These are phyloP conservation scores for Aspergillus japonicus DNA, from an alignment of 2,329 filamentous ascomycete genomes.

Conservation along the genomic window DNA sequence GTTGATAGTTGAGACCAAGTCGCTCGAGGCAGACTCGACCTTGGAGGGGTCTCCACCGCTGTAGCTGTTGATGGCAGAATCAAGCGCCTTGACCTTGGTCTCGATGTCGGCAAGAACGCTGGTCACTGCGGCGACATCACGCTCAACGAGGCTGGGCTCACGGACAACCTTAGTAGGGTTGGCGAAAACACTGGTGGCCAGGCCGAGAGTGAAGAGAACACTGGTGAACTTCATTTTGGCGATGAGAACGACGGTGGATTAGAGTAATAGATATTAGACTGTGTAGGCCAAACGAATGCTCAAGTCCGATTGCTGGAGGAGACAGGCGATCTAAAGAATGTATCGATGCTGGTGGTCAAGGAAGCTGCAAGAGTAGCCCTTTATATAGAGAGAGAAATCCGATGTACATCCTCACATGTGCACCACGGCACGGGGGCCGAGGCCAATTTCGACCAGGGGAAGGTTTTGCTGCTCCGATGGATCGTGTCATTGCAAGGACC, in stretches of 20 bases:
- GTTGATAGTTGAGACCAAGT: conserved; percentile 27
- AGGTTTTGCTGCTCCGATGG: not conserved
- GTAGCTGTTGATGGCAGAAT: conserved; percentile 26
- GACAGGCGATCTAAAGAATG: conserved; percentile 18
- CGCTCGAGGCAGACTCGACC: conserved; percentile 24
- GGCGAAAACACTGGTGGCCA: conserved; percentile 23
- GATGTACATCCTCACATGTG: conserved; percentile 15
- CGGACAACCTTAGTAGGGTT: conserved; percentile 21
- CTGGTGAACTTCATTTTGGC: conserved; percentile 26
- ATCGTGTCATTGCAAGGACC: conserved; percentile 11
- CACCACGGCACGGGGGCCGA: conserved; percentile 1
- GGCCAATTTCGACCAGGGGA: conserved; percentile 13
- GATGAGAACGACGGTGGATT: conserved; percentile 12
- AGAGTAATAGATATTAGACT: conserved; percentile 10
- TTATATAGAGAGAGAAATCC: conserved; percentile 15
- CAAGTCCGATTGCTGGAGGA: conserved; percentile 12
- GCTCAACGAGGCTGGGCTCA: conserved; percentile 14
- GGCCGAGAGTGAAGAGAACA: conserved; percentile 23
- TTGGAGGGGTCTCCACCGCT: conserved; percentile 21
- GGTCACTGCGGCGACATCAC: conserved; percentile 18
- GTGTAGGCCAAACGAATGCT: conserved; percentile 20
- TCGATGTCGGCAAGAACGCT: conserved; percentile 23
- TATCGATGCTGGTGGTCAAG: conserved; percentile 8
- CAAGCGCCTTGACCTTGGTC: conserved; percentile 20
- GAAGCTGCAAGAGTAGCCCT: not conserved